Evolutionary conservation across 306 rosid species (phyloP).

Genomic region (Hippophae tibetana): DNA sequence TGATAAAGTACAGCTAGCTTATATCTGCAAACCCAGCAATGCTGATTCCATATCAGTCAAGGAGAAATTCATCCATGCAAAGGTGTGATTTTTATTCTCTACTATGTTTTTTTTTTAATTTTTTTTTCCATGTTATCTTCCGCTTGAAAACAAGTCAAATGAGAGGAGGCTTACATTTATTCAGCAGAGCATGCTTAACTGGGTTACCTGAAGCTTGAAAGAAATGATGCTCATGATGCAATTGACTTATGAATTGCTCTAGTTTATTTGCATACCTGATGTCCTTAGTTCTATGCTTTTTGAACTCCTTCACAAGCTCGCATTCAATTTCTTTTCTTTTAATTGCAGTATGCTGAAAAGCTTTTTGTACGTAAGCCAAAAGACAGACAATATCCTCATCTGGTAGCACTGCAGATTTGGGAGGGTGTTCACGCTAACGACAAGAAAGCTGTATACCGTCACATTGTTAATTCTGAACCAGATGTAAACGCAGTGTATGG

Average conservation of each 20-base stretch:
- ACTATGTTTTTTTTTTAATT: neutral
- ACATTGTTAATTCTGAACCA: constrained; percentile 72
- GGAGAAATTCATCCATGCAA: constrained; percentile 97
- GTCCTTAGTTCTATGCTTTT: too few relatives aligned
- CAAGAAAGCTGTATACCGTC: constrained; percentile 87
- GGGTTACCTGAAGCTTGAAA: neutral
- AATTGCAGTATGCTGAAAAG: constrained; percentile 91
- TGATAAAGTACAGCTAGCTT: constrained; percentile 49
- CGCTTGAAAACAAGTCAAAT: neutral
- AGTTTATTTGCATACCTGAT: too few relatives aligned
- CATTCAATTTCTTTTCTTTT: neutral
- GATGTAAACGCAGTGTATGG: constrained; percentile 67
- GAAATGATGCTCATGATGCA: too few relatives aligned
- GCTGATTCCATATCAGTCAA: constrained; percentile 82
- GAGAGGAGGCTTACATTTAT: neutral
- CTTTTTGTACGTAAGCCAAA: constrained; percentile 70
- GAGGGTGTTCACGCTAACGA: constrained; percentile 81
- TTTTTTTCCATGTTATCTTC: neutral
- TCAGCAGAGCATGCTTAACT: neutral
- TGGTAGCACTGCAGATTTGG: constrained; percentile 83
- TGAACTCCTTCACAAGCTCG: too few relatives aligned
- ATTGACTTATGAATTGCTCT: too few relatives aligned
- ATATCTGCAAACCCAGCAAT: constrained; percentile 71
- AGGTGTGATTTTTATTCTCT: constrained; percentile 43
- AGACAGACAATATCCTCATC: constrained; percentile 59